phyloP scores from a whole-genome alignment of 2,329 filamentous ascomycete genomes.

The Aciculosporium take region DNA sequence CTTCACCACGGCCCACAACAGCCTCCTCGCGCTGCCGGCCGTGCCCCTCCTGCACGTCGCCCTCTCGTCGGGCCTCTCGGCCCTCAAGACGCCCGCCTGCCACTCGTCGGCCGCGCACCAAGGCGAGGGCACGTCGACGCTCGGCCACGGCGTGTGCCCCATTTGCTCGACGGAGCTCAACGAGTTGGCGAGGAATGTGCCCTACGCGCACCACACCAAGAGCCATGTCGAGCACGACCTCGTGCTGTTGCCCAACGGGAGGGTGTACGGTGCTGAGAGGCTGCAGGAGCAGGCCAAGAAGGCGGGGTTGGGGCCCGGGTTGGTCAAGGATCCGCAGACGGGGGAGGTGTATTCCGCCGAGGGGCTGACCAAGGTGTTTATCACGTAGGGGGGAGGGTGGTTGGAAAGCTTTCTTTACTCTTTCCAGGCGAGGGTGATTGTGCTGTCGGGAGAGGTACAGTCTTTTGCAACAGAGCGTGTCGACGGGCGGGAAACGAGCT shows the following conservation, averaged over 20 bases:
- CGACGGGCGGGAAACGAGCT: too few species aligned
- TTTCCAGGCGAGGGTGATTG: too few species aligned
- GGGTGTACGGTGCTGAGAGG: constrained; percentile 66
- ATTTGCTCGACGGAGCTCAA: constrained; percentile 96
- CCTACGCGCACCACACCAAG: constrained; percentile 90
- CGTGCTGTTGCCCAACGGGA: constrained; percentile 72
- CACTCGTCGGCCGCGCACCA: constrained; percentile 48
- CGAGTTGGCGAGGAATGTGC: constrained; percentile 72
- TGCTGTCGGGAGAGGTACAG: too few species aligned
- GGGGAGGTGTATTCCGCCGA: constrained; percentile 49
- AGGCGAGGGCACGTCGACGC: constrained; percentile 21
- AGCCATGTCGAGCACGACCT: constrained; percentile 83
- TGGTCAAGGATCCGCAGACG: constrained; percentile 66
- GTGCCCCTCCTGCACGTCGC: constrained; percentile 81
- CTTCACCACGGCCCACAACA: constrained; percentile 78
- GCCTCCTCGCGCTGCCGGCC: constrained; percentile 66
- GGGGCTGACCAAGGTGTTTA: constrained; percentile 75
- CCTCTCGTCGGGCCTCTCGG: constrained; percentile 78
- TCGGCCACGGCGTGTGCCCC: constrained; percentile 69
- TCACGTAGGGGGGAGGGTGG: too few species aligned
- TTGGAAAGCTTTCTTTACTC: too few species aligned
- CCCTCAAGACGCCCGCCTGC: constrained; percentile 89
- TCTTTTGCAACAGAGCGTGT: too few species aligned
- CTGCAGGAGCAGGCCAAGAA: constrained; percentile 69
- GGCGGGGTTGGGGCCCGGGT: constrained; percentile 50